Evolutionary conservation across 1,139 yeast genomes (phyloP).

Genomic region (Diutina rugosa): DNA sequence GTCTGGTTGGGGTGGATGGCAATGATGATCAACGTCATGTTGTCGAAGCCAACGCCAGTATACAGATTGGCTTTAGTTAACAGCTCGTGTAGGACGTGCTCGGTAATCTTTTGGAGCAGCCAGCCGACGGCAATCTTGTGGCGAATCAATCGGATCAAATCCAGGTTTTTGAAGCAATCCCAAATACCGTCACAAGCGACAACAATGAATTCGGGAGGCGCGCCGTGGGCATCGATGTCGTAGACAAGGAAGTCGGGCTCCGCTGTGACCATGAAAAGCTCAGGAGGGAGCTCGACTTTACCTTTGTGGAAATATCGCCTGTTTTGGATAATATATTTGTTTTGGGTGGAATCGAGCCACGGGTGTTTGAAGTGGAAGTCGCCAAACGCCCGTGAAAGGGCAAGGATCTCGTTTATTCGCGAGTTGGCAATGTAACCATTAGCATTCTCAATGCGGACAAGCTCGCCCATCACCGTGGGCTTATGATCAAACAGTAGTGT

Average conservation of each 20-base stretch:
- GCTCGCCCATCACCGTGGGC: constrained; percentile 64
- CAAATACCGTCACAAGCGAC: constrained; percentile 73
- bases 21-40: constrained; percentile 60
- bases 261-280: constrained; percentile 39
- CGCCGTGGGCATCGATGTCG: constrained; percentile 17
- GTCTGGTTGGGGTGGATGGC: constrained; percentile 38
- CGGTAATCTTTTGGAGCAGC: constrained; percentile 44
- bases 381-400: constrained; percentile 66
- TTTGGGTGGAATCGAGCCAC: constrained; percentile 15
- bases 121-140: constrained; percentile 45
- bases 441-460: constrained; percentile 58
- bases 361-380: constrained; percentile 55
- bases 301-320: constrained; percentile 5
- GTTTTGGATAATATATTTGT: constrained; percentile 16
- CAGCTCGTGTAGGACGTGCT: constrained; percentile 49
- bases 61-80: constrained; percentile 60
- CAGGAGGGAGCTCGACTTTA: constrained; percentile 9
- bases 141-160: constrained; percentile 40
- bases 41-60: constrained; percentile 73
- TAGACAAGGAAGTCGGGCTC: constrained; percentile 60
- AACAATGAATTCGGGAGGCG: constrained; percentile 46
- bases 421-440: constrained; percentile 61
- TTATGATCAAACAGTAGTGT: constrained; percentile 65
- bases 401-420: constrained; percentile 62
- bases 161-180: constrained; percentile 60